A percentile compares a stretch with the other conserved stretches of the same genome.
Evolutionary conservation across 2,329 filamentous ascomycete genomes (phyloP).

Genomic region (Lojkania enalia): DNA sequence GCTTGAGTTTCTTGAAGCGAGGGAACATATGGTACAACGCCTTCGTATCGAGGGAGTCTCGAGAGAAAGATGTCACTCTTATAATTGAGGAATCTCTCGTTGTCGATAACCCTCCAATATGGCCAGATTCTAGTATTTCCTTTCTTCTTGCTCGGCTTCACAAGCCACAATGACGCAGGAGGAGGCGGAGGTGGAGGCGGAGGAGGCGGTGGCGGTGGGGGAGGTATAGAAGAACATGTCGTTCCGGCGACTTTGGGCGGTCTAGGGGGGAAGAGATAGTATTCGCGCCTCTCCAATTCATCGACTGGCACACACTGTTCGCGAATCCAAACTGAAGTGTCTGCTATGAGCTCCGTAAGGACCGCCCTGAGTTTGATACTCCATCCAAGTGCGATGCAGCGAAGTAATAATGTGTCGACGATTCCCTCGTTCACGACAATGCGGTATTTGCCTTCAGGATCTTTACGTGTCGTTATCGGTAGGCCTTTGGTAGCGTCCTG

Average conservation of each 20-base stretch:
- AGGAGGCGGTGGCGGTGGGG: slow-evolving; percentile 15
- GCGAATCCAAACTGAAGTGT: slow-evolving; percentile 7
- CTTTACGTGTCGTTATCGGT: slow-evolving; percentile 24
- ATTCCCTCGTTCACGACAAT: slow-evolving; percentile 32
- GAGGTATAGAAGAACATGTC: slow-evolving; percentile 15
- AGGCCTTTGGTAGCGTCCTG: slow-evolving; percentile 25
- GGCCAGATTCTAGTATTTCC: neutral
- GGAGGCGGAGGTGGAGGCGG: slow-evolving; percentile 2
- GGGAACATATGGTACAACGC: slow-evolving; percentile 12
- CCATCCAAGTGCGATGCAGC: slow-evolving; percentile 27
- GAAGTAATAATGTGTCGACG: slow-evolving; percentile 33
- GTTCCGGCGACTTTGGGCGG: slow-evolving; percentile 3
- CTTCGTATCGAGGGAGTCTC: slow-evolving; percentile 21
- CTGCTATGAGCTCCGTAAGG: slow-evolving; percentile 8
- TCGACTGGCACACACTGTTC: slow-evolving; percentile 2
- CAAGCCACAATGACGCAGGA: too few relatives aligned
- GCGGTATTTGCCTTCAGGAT: slow-evolving; percentile 26
- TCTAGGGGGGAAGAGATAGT: slow-evolving; percentile 21
- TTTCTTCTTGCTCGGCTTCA: neutral
- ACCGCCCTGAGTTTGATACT: slow-evolving; percentile 22
- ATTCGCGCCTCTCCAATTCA: slow-evolving; percentile 21
- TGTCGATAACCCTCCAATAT: slow-evolving; percentile 14
- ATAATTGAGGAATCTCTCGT: slow-evolving; percentile 22
- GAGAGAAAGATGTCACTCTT: slow-evolving; percentile 30
- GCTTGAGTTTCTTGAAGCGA: slow-evolving; percentile 20